These are phyloP conservation scores for Fistulina hepatica DNA, from an alignment of 1,284 basidiomycete genomes.

Conservation along the genomic window DNA sequence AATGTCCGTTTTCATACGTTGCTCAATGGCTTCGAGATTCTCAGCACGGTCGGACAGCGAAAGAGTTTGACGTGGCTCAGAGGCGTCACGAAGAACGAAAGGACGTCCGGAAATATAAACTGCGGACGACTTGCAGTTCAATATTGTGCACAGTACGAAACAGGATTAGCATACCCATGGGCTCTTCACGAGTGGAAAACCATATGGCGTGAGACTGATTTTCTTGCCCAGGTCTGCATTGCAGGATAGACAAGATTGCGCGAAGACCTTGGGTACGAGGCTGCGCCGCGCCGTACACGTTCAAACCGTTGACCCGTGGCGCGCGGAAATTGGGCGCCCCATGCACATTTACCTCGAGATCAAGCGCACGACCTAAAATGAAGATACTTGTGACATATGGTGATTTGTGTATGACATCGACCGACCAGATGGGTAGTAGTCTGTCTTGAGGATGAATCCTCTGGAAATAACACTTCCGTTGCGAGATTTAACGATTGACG, in stretches of 20 bases:
- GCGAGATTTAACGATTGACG: slow-evolving; percentile 78
- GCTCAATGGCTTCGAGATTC: slow-evolving; percentile 93
- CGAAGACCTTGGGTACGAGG: slow-evolving; percentile 89
- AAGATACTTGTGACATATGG: not conserved
- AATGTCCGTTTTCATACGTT: slow-evolving; percentile 85
- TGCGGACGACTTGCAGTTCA: slow-evolving; percentile 25
- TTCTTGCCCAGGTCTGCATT: slow-evolving; percentile 56
- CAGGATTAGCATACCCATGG: slow-evolving; percentile 44
- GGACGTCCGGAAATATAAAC: slow-evolving; percentile 92
- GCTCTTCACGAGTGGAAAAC: slow-evolving; percentile 81
- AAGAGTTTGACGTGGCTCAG: slow-evolving; percentile 74
- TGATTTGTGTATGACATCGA: slow-evolving; percentile 2
- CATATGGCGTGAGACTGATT: slow-evolving; percentile 67
- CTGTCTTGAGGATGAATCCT: slow-evolving; percentile 90
- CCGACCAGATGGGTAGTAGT: slow-evolving; percentile 79
- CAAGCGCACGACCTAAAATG: slow-evolving; percentile 67
- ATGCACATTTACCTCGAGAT: slow-evolving; percentile 85
- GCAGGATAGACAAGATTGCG: slow-evolving; percentile 82
- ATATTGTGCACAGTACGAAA: slow-evolving; percentile 8
- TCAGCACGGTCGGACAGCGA: slow-evolving; percentile 85
- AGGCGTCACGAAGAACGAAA: slow-evolving; percentile 90
- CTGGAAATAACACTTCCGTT: slow-evolving; percentile 81
- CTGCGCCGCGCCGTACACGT: slow-evolving; percentile 91
- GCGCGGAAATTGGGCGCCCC: slow-evolving; percentile 96
- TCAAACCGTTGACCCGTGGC: slow-evolving; percentile 63